Conservation (phyloP, 2,329 filamentous ascomycete genomes). For the Mariannaea elegans region DNA sequence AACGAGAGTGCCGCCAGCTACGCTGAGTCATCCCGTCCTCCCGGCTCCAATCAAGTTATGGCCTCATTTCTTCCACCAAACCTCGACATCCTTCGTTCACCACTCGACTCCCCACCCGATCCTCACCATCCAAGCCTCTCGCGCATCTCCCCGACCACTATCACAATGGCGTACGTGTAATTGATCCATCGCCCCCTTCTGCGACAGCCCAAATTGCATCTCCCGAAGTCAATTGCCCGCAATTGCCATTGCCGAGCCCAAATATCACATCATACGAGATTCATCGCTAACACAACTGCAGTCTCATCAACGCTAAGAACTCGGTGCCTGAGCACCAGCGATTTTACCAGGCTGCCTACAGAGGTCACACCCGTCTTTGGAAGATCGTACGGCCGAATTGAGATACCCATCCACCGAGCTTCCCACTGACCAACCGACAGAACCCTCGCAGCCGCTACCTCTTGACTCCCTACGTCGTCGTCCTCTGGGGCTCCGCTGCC, state of each 20-base stretch:
- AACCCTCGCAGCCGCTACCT: slow-evolving; percentile 70
- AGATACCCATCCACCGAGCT: slow-evolving; percentile 16
- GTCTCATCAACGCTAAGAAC: slow-evolving; percentile 77
- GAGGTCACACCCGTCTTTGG: slow-evolving; percentile 75
- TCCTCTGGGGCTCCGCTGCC: slow-evolving; percentile 69
- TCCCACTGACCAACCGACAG: slow-evolving; percentile 51
- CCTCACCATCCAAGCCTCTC: slow-evolving; percentile 32
- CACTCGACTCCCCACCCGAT: slow-evolving; percentile 39
- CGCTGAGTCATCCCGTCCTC: slow-evolving; percentile 47
- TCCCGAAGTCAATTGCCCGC: slow-evolving; percentile 38
- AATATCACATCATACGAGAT: slow-evolving; percentile 40
- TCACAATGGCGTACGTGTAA: slow-evolving; percentile 54
- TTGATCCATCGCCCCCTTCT: slow-evolving; percentile 25
- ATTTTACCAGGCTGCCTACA: slow-evolving; percentile 78
- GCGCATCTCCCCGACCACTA: slow-evolving; percentile 36
- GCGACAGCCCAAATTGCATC: slow-evolving; percentile 18
- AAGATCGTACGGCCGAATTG: slow-evolving; percentile 69
- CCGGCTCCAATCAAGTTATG: slow-evolving; percentile 48
- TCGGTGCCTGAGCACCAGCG: slow-evolving; percentile 79
- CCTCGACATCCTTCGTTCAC: slow-evolving; percentile 41
- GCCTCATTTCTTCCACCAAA: slow-evolving; percentile 50
- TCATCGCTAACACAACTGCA: slow-evolving; percentile 45
- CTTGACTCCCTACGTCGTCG: slow-evolving; percentile 73
- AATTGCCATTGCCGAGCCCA: slow-evolving; percentile 21
- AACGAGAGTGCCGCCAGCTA: slow-evolving; percentile 31